These are phyloP conservation scores for Coemansia sp. DNA, from an alignment of 192 early-diverging fungal species.

Conservation along the genomic window DNA sequence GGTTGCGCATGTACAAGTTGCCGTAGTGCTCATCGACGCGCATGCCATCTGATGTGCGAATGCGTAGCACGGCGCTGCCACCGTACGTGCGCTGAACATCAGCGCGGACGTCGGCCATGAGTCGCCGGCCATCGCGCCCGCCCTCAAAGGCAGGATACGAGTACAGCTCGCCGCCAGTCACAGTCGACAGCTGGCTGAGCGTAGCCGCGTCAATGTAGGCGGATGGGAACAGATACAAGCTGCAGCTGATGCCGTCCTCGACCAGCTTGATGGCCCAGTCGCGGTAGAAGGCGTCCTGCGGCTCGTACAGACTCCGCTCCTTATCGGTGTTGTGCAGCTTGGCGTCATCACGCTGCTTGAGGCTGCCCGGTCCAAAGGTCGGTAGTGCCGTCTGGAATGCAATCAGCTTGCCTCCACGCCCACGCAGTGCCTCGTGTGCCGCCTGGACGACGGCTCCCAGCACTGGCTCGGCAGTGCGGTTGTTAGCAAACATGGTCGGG, in stretches of 20 bases:
- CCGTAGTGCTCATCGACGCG: conserved; percentile 88
- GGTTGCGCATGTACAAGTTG: conserved; percentile 92
- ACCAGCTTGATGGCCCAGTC: conserved; percentile 84
- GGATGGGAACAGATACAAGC: conserved; percentile 89
- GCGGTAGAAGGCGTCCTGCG: conserved; percentile 86
- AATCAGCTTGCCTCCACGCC: conserved; percentile 84
- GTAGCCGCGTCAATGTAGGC: conserved; percentile 92
- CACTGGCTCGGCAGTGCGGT: conserved; percentile 71
- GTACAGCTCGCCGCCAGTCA: conserved; percentile 89
- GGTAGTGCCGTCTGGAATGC: conserved; percentile 92
- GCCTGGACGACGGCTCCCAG: conserved; percentile 84
- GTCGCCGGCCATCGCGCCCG: conserved; percentile 68
- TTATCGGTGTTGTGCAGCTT: conserved; percentile 93
- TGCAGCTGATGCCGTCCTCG: conserved; percentile 80
- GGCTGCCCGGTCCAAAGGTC: conserved; percentile 81
- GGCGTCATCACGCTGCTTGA: conserved; percentile 87
- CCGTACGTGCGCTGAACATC: conserved; percentile 81
- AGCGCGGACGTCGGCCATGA: conserved; percentile 74
- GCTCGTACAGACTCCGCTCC: conserved; percentile 83
- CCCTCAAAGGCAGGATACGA: conserved; percentile 84
- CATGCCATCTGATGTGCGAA: conserved; percentile 91
- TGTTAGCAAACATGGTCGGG: conserved; percentile 82
- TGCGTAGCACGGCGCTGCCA: conserved; percentile 83
- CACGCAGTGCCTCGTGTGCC: conserved; percentile 71
- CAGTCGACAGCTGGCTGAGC: conserved; percentile 67